Evolutionary conservation across 2,329 filamentous ascomycete species (phyloP), one percentile per base, ranked within the genome.

Genomic region (Immersiporthe knoxdaviesiana): DNA sequence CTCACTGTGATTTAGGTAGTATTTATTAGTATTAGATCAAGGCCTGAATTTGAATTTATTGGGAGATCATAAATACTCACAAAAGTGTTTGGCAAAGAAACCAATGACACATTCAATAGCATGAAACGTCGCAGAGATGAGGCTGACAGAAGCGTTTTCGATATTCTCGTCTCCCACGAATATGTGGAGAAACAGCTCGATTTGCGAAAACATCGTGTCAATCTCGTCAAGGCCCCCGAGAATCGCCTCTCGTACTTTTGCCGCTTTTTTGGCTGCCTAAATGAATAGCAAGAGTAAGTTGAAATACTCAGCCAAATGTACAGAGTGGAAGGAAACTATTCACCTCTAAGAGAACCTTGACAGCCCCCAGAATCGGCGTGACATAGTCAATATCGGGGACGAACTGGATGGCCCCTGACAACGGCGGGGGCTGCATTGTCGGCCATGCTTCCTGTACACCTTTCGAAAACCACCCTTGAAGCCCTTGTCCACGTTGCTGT

Each of bases 301-400:
- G n/a, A n/a, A n/a, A 18, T 18, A 44, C 16, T 44, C 16, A 44
- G 39, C 16, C 16, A 14, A 14, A 12, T 11, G 37, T 35, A n/a
- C n/a, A n/a, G n/a, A n/a, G n/a, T n/a, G n/a, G n/a, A n/a, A n/a
- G n/a, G n/a, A n/a, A n/a, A n/a, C n/a, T n/a, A 30, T 12, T 21
- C 39, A 58, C 52, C 52, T 66, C 54, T 24, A 67, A 10, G 18
- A 67, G 11, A 21, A 67, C 62, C 24, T 67, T 58, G 18, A 67
- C 65, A 24, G 30, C 50, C 24, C 65, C 65, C 12, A 67, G 10
- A 5, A 67, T 54, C 1, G 65, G 65, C 1, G 65, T 62, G 10
- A 67, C 58, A 8, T 39, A 44, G 41, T 62, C 24, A 27, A 39
- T 30, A 30, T 14, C 39, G 5, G 39, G 39, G 5, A 44, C 39